Conservation (phyloP, 1,284 basidiomycete genomes). For the Melampsora americana region DNA sequence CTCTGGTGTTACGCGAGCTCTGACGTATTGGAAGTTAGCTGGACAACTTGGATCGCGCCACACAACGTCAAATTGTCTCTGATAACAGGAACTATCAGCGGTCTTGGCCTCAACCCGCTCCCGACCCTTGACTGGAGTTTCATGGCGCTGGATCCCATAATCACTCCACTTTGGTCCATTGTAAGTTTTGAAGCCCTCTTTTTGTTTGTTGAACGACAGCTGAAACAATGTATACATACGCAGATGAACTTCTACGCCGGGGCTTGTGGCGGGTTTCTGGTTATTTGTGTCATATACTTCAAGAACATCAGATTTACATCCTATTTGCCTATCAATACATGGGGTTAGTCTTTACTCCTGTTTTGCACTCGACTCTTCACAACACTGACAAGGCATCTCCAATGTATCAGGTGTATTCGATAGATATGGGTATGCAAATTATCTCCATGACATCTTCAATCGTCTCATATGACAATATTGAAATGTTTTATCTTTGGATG, state of each 20-base stretch:
- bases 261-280: slow-evolving; percentile 7
- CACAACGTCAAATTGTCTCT: slow-evolving; percentile 43
- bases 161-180: slow-evolving; percentile 51
- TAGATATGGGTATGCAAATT: slow-evolving; percentile 26
- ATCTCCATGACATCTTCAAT: not conserved
- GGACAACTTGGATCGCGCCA: slow-evolving; percentile 39
- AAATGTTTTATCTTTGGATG: not conserved
- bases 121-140: slow-evolving; percentile 58
- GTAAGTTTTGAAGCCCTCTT: slow-evolving; percentile 46
- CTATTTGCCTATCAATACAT: slow-evolving; percentile 47
- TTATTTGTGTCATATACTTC: slow-evolving; percentile 28
- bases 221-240: no score
- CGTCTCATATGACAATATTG: not conserved
- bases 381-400: no score
- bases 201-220: slow-evolving; percentile 38
- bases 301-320: slow-evolving; percentile 27
- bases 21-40: slow-evolving; percentile 1
- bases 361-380: no score
- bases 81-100: slow-evolving; percentile 48
- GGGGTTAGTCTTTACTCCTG: slow-evolving; percentile 14
- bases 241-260: slow-evolving; percentile 35
- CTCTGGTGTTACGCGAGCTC: no score
- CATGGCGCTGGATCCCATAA: slow-evolving; percentile 49
- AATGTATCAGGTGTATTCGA: slow-evolving; percentile 24
- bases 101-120: slow-evolving; percentile 55